Evolutionary conservation across 306 rosid species (phyloP).

Genomic region (Vigna hirtella): DNA sequence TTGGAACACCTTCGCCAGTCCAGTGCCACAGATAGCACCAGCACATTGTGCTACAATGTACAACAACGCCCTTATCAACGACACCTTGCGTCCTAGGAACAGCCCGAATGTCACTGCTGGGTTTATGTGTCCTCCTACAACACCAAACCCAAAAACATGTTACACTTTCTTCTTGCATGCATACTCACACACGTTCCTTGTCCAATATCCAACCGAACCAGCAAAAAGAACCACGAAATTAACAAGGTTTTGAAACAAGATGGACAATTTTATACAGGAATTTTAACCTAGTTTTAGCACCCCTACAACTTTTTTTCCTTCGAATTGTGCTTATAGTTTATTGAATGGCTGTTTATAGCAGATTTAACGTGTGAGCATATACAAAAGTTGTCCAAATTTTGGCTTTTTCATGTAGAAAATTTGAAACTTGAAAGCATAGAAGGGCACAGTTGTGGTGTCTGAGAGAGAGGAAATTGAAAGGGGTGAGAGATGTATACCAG

Average conservation of each 20-base stretch:
- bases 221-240: not conserved
- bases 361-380: no score
- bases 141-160: not conserved
- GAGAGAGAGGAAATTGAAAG: not conserved
- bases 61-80: constrained; percentile 66
- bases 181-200: not conserved
- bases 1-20: constrained; percentile 87
- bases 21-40: constrained; percentile 84
- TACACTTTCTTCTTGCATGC: not conserved
- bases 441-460: not conserved
- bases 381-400: no score
- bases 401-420: no score
- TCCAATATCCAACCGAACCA: not conserved
- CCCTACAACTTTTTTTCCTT: no score
- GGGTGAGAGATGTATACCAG: constrained; percentile 40
- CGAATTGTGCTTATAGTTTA: no score
- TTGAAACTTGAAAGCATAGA: no score
- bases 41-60: constrained; percentile 80
- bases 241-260: no score
- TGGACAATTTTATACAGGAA: no score
- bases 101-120: constrained; percentile 94
- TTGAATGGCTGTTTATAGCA: no score
- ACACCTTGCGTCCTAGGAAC: constrained; percentile 79
- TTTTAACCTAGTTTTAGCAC: no score
- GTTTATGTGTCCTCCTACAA: constrained; percentile 90